Evolutionary conservation across 371 early-diverging fungal genomes (phyloP).

Genomic region (Mucor irregularis): DNA sequence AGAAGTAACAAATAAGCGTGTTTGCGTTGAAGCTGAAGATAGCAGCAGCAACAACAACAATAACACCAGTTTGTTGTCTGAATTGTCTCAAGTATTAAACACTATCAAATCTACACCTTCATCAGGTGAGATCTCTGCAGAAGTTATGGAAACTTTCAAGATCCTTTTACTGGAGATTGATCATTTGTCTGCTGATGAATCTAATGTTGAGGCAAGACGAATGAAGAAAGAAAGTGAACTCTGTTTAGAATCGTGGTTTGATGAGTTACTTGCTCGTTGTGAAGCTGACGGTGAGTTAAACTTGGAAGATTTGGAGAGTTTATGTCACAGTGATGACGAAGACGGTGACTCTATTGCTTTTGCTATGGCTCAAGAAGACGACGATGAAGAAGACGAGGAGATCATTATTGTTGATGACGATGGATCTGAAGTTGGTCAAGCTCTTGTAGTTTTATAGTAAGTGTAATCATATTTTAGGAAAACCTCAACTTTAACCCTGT

Average conservation of each 20-base stretch:
- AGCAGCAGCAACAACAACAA: no score
- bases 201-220: conserved; percentile 24
- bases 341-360: conserved; percentile 28
- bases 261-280: conserved; percentile 44
- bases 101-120: conserved; percentile 46
- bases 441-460: conserved; percentile 10
- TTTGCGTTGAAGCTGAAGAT: neutral
- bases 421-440: conserved; percentile 12
- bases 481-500: no score
- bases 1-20: no score
- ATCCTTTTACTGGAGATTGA: conserved; percentile 39
- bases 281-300: conserved; percentile 46
- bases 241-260: conserved; percentile 49
- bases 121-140: conserved; percentile 47
- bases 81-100: conserved; percentile 36
- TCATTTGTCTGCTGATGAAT: conserved; percentile 20
- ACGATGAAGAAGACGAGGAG: conserved; percentile 20
- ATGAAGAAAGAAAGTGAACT: conserved; percentile 44
- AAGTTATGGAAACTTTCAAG: conserved; percentile 42
- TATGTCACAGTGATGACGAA: conserved; percentile 24
- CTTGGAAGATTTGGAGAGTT: conserved; percentile 18
- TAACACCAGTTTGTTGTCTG: conserved; percentile 22
- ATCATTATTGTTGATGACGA: conserved; percentile 22
- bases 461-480: no score
- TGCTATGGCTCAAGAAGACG: conserved; percentile 17